Evolutionary conservation across 2,329 filamentous ascomycete genomes (phyloP), one percentile per base, ranked within the genome.

Genomic region (Orbilia brochopaga): DNA sequence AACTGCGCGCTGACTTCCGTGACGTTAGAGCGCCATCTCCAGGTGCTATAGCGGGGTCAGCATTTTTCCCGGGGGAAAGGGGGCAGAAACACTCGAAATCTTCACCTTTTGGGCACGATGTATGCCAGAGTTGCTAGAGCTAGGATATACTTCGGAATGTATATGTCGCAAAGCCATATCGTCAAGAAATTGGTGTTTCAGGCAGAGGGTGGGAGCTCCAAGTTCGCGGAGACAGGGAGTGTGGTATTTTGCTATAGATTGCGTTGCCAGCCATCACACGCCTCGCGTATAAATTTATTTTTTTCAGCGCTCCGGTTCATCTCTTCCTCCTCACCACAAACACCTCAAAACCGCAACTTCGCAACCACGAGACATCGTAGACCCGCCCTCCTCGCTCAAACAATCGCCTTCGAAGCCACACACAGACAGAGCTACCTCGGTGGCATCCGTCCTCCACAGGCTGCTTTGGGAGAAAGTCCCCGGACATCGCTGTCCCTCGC

Each of bases 381-480:
- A 19, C 3, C 8, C 19, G n/a, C 56, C 87, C 88, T 90, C 87
- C 91, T 96, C 92, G 92, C 85, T 92, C 91, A 87, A 97, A 91
- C 91, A 91, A 96, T 97, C 93, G 93, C 92, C 89, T 88, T 96
- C 92, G 89, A 96, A 97, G 93, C 92, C 91, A 65, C 67, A 60
- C 82, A 92, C 90, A 89, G 83, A 96, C 91, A 89, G 91, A 90
- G 84, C 86, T 78, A 79, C 78, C 77, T 80, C 78, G 77, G 78
- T 79, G 75, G 76, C 75, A 74, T 77, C 77, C 78, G 79, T 77
- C 75, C 77, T 77, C 77, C 77, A 80, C 58, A 79, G 76, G 75
- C 77, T 79, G 92, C 92, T 97, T 97, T 94, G 92, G 93, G 93
- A 96, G 93, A 97, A 97, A 97, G 93, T 97, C 93, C 93, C 93